Conservation (phyloP, 106 monocot species). For the Acorus calamus region DNA sequence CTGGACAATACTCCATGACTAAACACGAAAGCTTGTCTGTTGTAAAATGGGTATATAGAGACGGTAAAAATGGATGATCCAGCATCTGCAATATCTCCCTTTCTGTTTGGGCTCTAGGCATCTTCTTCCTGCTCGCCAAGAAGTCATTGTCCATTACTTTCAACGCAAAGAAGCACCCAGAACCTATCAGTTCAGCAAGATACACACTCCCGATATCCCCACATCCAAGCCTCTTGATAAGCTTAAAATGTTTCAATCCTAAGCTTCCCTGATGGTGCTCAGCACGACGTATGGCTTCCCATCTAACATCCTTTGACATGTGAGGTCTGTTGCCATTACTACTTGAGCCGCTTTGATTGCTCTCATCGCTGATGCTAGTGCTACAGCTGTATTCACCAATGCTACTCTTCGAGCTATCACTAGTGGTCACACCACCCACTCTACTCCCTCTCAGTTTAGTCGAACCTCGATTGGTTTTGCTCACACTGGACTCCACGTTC, state of each 20-base stretch:
- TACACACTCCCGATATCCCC: constrained; percentile 94
- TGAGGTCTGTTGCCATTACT: constrained; percentile 58
- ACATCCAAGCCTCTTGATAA: constrained; percentile 70
- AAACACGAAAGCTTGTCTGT: constrained; percentile 88
- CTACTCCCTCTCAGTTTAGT: constrained; percentile 8
- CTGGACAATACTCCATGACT: constrained; percentile 94
- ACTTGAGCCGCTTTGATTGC: constrained; percentile 46
- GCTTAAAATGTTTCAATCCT: constrained; percentile 63
- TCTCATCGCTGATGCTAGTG: constrained; percentile 75
- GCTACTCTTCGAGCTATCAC: constrained; percentile 72
- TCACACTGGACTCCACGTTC: constrained; percentile 10
- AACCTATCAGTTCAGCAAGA: constrained; percentile 65
- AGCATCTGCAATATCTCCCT: constrained; percentile 85
- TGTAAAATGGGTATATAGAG: constrained; percentile 65
- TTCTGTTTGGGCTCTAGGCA: constrained; percentile 69
- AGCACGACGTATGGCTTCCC: constrained; percentile 52
- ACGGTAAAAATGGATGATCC: constrained; percentile 86
- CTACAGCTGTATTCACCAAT: constrained; percentile 74
- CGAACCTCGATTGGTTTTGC: constrained; percentile 14
- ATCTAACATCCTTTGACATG: constrained; percentile 88
- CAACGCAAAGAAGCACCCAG: constrained; percentile 66
- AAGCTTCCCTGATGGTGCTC: constrained; percentile 52
- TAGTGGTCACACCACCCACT: constrained; percentile 11
- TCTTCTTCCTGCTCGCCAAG: constrained; percentile 72
- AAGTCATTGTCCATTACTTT: constrained; percentile 90